Base-by-base conservation (phyloP, 176 grass and related monocot species). In the Cymbopogon citratus region DNA sequence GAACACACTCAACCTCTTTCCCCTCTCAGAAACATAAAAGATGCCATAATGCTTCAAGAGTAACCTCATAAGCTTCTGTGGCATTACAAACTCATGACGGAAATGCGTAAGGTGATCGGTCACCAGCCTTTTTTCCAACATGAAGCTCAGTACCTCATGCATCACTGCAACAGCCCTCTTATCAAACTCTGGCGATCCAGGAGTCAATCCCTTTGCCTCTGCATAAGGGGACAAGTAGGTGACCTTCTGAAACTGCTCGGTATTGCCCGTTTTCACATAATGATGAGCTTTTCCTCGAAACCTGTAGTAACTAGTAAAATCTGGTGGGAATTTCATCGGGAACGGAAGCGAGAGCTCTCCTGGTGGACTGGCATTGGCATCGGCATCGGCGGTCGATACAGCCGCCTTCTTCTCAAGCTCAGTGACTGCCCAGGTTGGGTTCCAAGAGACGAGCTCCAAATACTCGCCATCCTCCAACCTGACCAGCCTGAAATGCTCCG, bases 11-110 rank as follows among this genome's bases (percentile, higher is more conserved):
- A 92, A 19, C 9, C 92, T 80, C 83, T 92, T 97, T 52, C 94
- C 92, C 81, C 88, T 85, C 80, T 94, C 94, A 12, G 90, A 97
- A 48, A 94, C 90, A 77, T 97, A 97, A 81, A 97, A 97, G 39
- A 97, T 89, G 54, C 89, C 94, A 78, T 92, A 90, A 77, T 97
- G 90, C 80, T 97, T 94, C 80, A 97, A 75, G 19, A 91, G 82
- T 41, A 97, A 62, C 75, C 94, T 87, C 94, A 91, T 93, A 48
- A 97, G 80, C 80, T 97, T 94, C 73, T 97, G 95, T 9, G 95
- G 92, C 95, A 92, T 94, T 35, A 92, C 88, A 92, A 97, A 92
- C 85, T 97, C 94, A 33, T 84, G 84, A 16, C 90, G 79, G 72
- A 97, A 97, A 81, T 92, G 90, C 0, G 95, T 97, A 45, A 94